Percentiles rank a stretch among this genome's conserved stretches.
These are phyloP conservation scores for Boletus sp. DNA, from an alignment of 768 basidiomycete species.

Conservation along the genomic window DNA sequence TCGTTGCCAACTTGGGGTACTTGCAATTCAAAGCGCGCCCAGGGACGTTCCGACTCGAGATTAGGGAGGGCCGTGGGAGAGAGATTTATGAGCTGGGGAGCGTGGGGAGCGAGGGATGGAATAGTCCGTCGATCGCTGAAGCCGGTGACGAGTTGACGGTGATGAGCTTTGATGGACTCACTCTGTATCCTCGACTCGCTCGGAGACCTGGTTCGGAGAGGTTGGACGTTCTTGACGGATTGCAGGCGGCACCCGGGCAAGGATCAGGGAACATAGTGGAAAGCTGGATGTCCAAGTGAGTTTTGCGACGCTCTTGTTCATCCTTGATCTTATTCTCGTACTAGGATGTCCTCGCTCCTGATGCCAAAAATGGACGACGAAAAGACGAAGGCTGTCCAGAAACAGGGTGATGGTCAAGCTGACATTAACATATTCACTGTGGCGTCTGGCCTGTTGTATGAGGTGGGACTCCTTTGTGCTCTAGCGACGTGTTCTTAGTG, in stretches of 20 bases:
- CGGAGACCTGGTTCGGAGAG: constrained; percentile 75
- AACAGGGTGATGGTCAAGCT: constrained; percentile 51
- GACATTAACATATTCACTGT: constrained; percentile 99
- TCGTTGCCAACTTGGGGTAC: constrained; percentile 95
- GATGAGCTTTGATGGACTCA: constrained; percentile 88
- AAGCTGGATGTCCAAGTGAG: constrained; percentile 52
- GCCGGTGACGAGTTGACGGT: constrained; percentile 76
- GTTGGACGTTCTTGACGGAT: constrained; percentile 72
- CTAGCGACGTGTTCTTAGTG: neutral
- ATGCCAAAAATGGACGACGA: constrained; percentile 26
- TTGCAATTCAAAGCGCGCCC: constrained; percentile 93
- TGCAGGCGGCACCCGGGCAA: constrained; percentile 30
- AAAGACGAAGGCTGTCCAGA: constrained; percentile 18
- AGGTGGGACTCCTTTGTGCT: constrained; percentile 50
- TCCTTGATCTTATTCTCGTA: constrained; percentile 2
- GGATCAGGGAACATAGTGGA: constrained; percentile 43
- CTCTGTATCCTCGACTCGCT: constrained; percentile 77
- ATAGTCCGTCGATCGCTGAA: constrained; percentile 66
- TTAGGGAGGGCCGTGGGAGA: constrained; percentile 76
- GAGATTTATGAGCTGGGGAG: constrained; percentile 83
- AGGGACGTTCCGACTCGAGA: constrained; percentile 80
- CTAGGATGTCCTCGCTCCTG: constrained; percentile 48
- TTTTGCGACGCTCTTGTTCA: neutral
- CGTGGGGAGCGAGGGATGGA: constrained; percentile 87
- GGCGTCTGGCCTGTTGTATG: constrained; percentile 93